Evolutionary conservation across 805 yeast genomes (phyloP), one percentile per base, ranked within the genome.

Genomic region (Yamadazyma philogaea): DNA sequence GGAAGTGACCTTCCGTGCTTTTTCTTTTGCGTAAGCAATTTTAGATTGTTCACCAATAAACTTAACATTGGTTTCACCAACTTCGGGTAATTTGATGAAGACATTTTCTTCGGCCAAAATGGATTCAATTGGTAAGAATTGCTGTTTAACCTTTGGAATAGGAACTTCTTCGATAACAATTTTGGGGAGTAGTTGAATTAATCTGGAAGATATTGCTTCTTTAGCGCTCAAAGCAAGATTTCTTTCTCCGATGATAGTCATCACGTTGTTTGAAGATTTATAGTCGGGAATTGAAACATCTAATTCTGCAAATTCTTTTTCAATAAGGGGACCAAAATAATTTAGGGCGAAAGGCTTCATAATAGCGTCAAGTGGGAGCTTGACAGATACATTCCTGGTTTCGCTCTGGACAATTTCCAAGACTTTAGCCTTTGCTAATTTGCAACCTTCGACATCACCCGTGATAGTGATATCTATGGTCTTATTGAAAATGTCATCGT

Each of bases 361-460:
- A 17, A 48, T 46, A 16, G 61, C 68, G 34, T 60, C 63, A 30
- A 84, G 70, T n/a, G 67, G 56, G 22, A 85, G 46, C 52, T 69
- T 78, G 24, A 76, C 59, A 7, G 75, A 64, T 43, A 82, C 66
- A 51, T 65, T 70, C 56, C 81, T 83, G 42, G 88, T 83, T 54
- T 84, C 82, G 55, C 84, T 86, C 55, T 78, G 75, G 38, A 89
- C 95, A 54, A 89, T 84, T 16, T 77, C 79, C 56, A 78, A 52
- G 50, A 91, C 88, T 57, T 74, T 79, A 27, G 67, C 61, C 57
- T 83, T 83, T 22, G 97, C 96, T 38, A 74, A 73, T 49, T 74
- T 76, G 52, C 86, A 85, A 42, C 96, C 89, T 59, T 86, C 95
- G 46, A 78, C 75, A 57, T 89, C 95, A 66, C 97, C 98, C 46